Percentiles rank a stretch among this genome's conserved stretches.
These are phyloP conservation scores for Hemerocallis citrina DNA, from an alignment of 106 monocot genomes.

Conservation along the genomic window DNA sequence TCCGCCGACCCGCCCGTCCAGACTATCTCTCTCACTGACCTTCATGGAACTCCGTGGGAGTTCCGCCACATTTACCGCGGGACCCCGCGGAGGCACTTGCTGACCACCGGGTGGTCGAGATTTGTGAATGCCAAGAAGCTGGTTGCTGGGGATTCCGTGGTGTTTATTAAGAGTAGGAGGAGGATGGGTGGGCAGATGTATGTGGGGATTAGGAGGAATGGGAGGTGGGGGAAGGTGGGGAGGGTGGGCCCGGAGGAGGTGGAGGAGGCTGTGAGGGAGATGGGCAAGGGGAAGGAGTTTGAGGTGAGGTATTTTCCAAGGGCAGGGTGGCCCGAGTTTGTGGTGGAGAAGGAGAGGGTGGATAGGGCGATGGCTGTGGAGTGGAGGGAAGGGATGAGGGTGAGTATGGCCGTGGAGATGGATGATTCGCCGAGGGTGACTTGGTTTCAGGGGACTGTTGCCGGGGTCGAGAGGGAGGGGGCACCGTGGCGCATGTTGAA, in stretches of 20 bases:
- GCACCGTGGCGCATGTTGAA: slow-evolving; percentile 56
- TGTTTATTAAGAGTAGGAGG: slow-evolving; percentile 21
- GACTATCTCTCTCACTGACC: slow-evolving; percentile 23
- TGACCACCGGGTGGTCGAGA: slow-evolving; percentile 67
- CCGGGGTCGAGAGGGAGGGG: neutral
- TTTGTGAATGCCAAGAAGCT: slow-evolving; percentile 60
- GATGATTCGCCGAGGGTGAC: slow-evolving; percentile 30
- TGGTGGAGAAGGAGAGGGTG: slow-evolving; percentile 38
- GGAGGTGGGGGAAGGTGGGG: neutral
- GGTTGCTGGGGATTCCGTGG: slow-evolving; percentile 50
- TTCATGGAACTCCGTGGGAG: slow-evolving; percentile 36
- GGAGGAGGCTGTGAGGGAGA: too few species aligned
- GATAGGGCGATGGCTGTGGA: slow-evolving; percentile 19
- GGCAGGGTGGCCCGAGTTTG: slow-evolving; percentile 25
- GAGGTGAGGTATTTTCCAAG: slow-evolving; percentile 44
- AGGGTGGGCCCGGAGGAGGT: neutral
- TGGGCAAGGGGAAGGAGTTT: slow-evolving; percentile 17
- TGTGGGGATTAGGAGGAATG: slow-evolving; percentile 29
- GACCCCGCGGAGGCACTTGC: slow-evolving; percentile 50
- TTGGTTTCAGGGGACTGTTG: slow-evolving; percentile 39
- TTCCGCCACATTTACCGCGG: slow-evolving; percentile 70
- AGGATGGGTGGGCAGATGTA: slow-evolving; percentile 13
- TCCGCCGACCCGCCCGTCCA: slow-evolving; percentile 28
- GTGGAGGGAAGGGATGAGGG: slow-evolving; percentile 39
- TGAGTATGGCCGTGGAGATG: slow-evolving; percentile 37